A percentile compares a stretch with the other conserved stretches of the same genome.
phyloP scores from a whole-genome alignment of 1,284 basidiomycete genomes.

The Leccinum solheimii region DNA sequence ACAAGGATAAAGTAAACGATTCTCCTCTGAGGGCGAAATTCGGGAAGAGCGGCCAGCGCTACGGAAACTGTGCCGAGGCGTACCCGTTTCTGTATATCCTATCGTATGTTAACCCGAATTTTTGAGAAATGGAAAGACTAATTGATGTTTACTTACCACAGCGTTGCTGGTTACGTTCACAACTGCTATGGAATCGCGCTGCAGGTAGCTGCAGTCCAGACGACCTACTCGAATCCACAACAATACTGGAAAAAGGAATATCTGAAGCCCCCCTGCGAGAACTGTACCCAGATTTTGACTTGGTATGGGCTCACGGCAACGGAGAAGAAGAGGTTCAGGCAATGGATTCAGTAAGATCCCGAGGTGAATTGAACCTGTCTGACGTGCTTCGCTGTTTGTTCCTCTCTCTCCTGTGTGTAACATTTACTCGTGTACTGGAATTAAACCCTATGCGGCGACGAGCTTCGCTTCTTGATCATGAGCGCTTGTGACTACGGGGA shows the following conservation, averaged over 20 bases:
- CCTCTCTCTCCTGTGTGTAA: not conserved
- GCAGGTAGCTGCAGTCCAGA: not conserved
- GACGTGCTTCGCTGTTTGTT: not conserved
- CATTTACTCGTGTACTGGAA: not conserved
- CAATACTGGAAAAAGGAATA: not conserved
- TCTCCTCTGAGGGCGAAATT: not conserved
- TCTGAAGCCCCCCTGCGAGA: not conserved
- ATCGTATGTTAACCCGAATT: not conserved
- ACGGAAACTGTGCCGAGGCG: not conserved
- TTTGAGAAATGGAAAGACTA: not conserved
- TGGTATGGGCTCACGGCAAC: not conserved
- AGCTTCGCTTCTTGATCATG: not conserved
- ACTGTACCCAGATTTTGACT: not conserved
- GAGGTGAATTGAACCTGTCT: too few species aligned
- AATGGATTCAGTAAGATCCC: not conserved
- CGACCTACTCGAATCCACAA: not conserved
- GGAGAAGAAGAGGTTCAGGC: not conserved
- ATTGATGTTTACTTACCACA: not conserved
- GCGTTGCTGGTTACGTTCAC: not conserved
- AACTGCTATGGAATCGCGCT: not conserved
- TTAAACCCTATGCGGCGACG: not conserved
- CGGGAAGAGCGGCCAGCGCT: not conserved
- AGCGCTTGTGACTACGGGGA: too few species aligned
- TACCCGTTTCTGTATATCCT: not conserved
- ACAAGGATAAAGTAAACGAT: not conserved